Base-by-base conservation (phyloP, 176 grass and related monocot species). In the Oryza meyeriana region DNA sequence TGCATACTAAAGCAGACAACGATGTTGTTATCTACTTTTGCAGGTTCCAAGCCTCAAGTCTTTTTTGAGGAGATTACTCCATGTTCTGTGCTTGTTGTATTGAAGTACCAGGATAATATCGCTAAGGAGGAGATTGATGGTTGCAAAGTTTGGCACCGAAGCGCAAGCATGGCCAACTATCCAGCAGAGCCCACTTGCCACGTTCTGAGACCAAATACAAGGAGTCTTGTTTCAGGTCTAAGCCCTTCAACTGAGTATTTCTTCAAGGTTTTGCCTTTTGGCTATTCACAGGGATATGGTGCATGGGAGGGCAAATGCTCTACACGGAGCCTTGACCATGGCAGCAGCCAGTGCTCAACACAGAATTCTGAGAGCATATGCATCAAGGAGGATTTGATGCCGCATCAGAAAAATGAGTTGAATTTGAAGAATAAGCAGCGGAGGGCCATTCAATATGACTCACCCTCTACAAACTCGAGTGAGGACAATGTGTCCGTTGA, bases 391-490 rank as follows among this genome's bases (percentile, higher is more conserved):
- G 79, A 94, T 65, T 73, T 64, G 28, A 11, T 81, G 32, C 69
- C 74, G 52, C 48, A 83, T 78, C 73, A 62, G 12, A 88, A 94
- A 55, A 88, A 78, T 39, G 76, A 87, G 40, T 85, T 79, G 32
- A 83, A 84, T 40, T 14, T 88, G 77, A 76, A 31, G 61, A 85
- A 55, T 0, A 55, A 86, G 27, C 76, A 80, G 64, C 80, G 66
- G 30, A 78, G 70, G 55, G 39, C 57, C 34, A 88, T 81, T 83
- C 83, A 92, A 89, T 77, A 91, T 77, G 88, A 94, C 65, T 92
- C 89, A 61, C 92, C 91, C 85, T 92, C 91, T 48, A 88, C 94
- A 81, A 97, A 90, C 88, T 92, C 91, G 3, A 94, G 84, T 45
- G 94, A 97, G 68, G 88, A 94, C 52, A 87, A 93, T 80, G 76